Conservation (phyloP, 768 basidiomycete genomes). For the Artomyces pyxidatus region DNA sequence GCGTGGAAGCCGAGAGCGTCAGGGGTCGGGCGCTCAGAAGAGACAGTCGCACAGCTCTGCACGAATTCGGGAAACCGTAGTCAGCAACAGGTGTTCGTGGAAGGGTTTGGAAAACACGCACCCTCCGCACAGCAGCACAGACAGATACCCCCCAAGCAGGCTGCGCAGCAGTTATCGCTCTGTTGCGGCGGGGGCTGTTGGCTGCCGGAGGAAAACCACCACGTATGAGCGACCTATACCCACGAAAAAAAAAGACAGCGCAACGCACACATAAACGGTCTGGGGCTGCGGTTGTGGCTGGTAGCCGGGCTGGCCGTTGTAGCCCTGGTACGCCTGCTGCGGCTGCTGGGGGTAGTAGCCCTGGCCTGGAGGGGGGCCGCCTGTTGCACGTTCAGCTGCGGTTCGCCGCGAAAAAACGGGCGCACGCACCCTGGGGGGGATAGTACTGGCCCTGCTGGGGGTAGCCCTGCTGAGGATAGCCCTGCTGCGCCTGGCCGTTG, state of each 20-base stretch:
- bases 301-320: constrained; percentile 33
- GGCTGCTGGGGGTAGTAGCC: constrained; percentile 73
- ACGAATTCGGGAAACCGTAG: constrained; percentile 3
- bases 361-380: constrained; percentile 37
- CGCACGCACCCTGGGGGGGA: constrained; percentile 39
- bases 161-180: constrained; percentile 46
- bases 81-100: not conserved
- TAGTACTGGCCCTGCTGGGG: constrained; percentile 45
- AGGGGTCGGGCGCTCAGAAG: constrained; percentile 30
- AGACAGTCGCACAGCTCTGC: constrained; percentile 72
- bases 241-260: not conserved
- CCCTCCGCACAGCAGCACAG: constrained; percentile 73
- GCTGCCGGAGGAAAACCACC: constrained; percentile 25
- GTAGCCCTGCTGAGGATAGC: constrained; percentile 23
- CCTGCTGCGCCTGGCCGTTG: constrained; percentile 11
- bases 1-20: constrained; percentile 2
- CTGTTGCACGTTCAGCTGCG: constrained; percentile 18
- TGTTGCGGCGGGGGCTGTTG: constrained; percentile 42
- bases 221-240: not conserved
- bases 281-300: constrained; percentile 67
- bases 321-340: constrained; percentile 52
- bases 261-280: constrained; percentile 72
- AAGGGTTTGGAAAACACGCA: constrained; percentile 24
- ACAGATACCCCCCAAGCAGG: constrained; percentile 56
- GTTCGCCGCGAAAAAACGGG: not conserved